Evolutionary conservation across 257 asterid species (phyloP).

Genomic region (Solanum corneliomulleri): DNA sequence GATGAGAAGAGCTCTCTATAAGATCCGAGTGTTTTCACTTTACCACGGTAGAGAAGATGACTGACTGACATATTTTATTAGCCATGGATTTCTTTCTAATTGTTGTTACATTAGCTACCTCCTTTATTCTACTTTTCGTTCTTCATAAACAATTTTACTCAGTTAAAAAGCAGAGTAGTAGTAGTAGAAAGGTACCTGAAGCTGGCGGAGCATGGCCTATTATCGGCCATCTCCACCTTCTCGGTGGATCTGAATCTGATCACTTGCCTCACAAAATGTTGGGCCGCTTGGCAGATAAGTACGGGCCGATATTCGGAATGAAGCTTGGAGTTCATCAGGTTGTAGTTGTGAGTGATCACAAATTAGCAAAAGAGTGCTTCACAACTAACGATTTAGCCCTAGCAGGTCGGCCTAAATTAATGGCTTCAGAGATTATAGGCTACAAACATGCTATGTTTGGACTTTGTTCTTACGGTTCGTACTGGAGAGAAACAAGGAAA

Average conservation of each 20-base stretch:
- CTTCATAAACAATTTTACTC: not conserved
- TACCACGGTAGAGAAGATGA: not conserved
- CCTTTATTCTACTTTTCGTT: not conserved
- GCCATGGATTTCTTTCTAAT: not conserved
- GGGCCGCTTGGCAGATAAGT: constrained; percentile 8
- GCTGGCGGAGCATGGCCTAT: constrained; percentile 15
- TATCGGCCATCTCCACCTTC: constrained; percentile 23
- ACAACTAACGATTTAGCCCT: constrained; percentile 6
- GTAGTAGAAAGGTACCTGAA: not conserved
- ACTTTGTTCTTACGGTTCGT: constrained; percentile 7
- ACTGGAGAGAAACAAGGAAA: constrained; percentile 19
- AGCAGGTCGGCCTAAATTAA: not conserved
- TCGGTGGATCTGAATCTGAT: not conserved
- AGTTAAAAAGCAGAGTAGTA: not conserved
- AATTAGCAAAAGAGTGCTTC: constrained; percentile 11
- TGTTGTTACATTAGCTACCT: not conserved
- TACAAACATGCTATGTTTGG: constrained; percentile 14
- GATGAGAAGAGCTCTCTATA: not conserved
- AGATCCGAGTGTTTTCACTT: not conserved
- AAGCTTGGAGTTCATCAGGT: constrained; percentile 1
- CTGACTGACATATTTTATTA: not conserved
- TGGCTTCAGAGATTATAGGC: not conserved
- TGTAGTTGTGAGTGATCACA: constrained; percentile 6
- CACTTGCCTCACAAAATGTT: constrained; percentile 9
- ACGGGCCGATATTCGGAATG: constrained; percentile 16